Percentiles rank a stretch among this genome's conserved stretches.
Conservation (phyloP, 2,329 filamentous ascomycete genomes). For the Xylariaceae sp. region DNA sequence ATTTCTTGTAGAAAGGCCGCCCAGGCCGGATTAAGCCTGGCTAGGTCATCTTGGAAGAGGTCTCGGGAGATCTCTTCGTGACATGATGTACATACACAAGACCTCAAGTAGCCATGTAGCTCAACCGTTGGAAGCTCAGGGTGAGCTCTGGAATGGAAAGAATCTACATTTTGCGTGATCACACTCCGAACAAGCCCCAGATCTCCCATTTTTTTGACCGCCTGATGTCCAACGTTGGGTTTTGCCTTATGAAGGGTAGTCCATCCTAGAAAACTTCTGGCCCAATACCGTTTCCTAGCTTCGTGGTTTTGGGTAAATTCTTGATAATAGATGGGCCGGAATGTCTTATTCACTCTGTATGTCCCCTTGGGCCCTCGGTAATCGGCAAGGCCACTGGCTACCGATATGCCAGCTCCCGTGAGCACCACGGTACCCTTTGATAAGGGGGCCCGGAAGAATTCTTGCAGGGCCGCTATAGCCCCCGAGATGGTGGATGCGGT, state of each 20-base stretch:
- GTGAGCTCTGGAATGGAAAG: slow-evolving; percentile 81
- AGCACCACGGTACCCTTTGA: slow-evolving; percentile 54
- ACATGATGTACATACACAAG: slow-evolving; percentile 81
- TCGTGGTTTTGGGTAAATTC: slow-evolving; percentile 85
- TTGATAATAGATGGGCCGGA: slow-evolving; percentile 89
- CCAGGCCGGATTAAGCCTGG: slow-evolving; percentile 85
- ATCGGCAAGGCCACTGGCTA: slow-evolving; percentile 89
- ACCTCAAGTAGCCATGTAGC: slow-evolving; percentile 86
- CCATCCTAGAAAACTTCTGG: slow-evolving; percentile 92
- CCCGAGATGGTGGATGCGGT: slow-evolving; percentile 70
- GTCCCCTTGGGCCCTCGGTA: slow-evolving; percentile 90
- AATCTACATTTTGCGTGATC: slow-evolving; percentile 97
- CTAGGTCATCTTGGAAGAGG: slow-evolving; percentile 75
- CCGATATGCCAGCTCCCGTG: slow-evolving; percentile 89
- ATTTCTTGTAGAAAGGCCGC: slow-evolving; percentile 73
- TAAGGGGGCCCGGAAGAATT: slow-evolving; percentile 71
- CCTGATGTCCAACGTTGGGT: slow-evolving; percentile 80
- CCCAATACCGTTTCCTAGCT: slow-evolving; percentile 92
- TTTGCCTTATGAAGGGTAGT: slow-evolving; percentile 75
- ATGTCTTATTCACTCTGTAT: slow-evolving; percentile 87
- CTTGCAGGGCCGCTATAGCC: slow-evolving; percentile 74
- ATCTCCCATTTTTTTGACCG: slow-evolving; percentile 70
- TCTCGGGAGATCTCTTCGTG: slow-evolving; percentile 69
- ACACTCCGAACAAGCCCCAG: slow-evolving; percentile 75
- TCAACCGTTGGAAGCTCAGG: slow-evolving; percentile 76